Evolutionary conservation across 2,329 filamentous ascomycete species (phyloP), one percentile per base, ranked within the genome.

Genomic region (Aspergillus texensis): DNA sequence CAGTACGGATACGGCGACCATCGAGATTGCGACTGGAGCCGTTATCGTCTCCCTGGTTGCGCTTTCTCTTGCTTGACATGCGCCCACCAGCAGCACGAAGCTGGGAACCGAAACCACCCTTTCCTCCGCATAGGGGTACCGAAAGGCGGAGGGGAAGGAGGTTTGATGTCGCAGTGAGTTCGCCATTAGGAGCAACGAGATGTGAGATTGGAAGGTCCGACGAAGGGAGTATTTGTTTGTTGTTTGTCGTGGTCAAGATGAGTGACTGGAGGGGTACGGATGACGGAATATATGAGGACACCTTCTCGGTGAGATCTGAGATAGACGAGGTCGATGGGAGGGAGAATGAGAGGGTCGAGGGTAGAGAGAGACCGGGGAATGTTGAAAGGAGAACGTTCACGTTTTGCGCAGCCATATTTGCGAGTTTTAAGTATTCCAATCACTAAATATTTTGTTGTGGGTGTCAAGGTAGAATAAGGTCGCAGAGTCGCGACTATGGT

Each of bases 81-180:
- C 96, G 94, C 46, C 96, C 95, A 75, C 96, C 95, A 3, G 95
- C 95, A 0, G 96, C 95, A 74, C 96, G 92, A 43, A 99, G 88
- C 78, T 99, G 96, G 1, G 94, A 98, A 60, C 95, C 95, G 76
- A 99, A 99, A 73, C 95, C 95, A 78, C 95, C 95, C 77, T 99
- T 99, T 75, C 96, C 96, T 81, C 96, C 95, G 70, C 90, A 91
- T 45, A 97, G 81, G 6, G 91, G 91, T 1, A 90, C 83, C 8
- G 89, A 90, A 34, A 99, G 87, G 60, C 93, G 92, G 4, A 99
- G 85, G 0, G 93, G 90, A 19, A 99, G 84, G 68, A 98, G 89
- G 39, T 88, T 88, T 81, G 91, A 87, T 59, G 85, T 67, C 6
- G 73, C 70, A 39, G 77, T 74, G 4, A 67, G 62, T 71, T 71